Conservation (phyloP, 2,329 filamentous ascomycete genomes). For the Didymella arachidicola region DNA sequence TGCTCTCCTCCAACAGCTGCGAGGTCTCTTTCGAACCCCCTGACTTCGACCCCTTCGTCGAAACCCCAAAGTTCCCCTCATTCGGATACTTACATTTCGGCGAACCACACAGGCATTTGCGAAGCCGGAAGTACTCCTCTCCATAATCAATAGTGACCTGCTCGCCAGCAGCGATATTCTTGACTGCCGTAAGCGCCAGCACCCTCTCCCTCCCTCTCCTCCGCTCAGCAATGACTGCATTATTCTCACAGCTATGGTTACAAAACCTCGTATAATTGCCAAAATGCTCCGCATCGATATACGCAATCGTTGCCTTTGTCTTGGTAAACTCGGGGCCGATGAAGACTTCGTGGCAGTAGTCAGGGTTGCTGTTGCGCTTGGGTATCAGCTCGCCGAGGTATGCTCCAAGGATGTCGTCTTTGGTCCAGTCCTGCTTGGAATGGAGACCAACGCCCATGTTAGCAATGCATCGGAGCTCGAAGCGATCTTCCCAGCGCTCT, state of each 20-base stretch:
- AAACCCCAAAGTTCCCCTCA: no score
- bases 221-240: slow-evolving; percentile 10
- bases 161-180: neutral
- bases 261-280: slow-evolving; percentile 21
- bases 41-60: no score
- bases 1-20: neutral
- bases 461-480: slow-evolving; percentile 2
- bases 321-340: slow-evolving; percentile 15
- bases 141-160: slow-evolving; percentile 3
- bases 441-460: neutral
- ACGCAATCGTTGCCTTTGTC: neutral
- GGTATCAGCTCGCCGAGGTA: slow-evolving; percentile 24
- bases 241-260: slow-evolving; percentile 22
- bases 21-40: no score
- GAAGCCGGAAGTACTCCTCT: neutral
- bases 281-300: slow-evolving; percentile 14
- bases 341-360: slow-evolving; percentile 18
- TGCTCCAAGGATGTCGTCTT: slow-evolving; percentile 1
- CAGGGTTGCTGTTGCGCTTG: neutral
- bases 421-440: neutral
- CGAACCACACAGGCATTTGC: slow-evolving; percentile 11
- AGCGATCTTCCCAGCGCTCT: neutral
- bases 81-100: slow-evolving; percentile 9
- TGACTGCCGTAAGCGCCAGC: neutral
- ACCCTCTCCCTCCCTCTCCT: slow-evolving; percentile 11